Conservation (phyloP, 257 asterid species). For the Jasminum sambac region DNA sequence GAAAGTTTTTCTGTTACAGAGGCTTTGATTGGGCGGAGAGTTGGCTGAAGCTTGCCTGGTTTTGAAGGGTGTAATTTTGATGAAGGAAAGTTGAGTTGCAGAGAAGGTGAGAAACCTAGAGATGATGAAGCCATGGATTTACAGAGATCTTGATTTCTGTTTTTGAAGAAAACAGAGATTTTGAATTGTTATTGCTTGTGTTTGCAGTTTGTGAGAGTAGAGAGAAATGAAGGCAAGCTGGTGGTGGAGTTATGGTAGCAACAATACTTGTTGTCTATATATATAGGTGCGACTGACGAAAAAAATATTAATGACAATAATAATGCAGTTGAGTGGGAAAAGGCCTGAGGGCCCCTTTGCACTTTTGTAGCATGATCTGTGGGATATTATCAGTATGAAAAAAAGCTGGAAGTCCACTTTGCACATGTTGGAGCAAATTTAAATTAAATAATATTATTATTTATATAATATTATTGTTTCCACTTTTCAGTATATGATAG, state of each 20-base stretch:
- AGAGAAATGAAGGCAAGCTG: neutral
- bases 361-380: neutral
- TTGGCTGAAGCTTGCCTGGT: neutral
- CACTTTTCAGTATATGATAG: too few relatives aligned
- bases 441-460: too few relatives aligned
- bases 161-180: too few relatives aligned
- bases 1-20: constrained; percentile 42
- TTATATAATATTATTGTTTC: too few relatives aligned
- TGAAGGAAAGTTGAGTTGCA: constrained; percentile 26
- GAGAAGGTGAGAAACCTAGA: constrained; percentile 28
- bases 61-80: constrained; percentile 1
- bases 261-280: neutral
- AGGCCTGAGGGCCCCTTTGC: neutral
- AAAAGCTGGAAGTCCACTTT: too few relatives aligned
- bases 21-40: constrained; percentile 25
- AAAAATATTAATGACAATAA: neutral
- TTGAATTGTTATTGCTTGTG: neutral
- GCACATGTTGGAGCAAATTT: too few relatives aligned
- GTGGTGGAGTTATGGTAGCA: neutral
- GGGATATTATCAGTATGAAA: neutral
- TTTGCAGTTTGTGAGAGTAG: neutral
- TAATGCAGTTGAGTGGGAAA: neutral
- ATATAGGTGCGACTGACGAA: neutral
- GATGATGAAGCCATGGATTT: constrained; percentile 41
- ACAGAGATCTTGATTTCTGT: neutral